Base-by-base conservation (phyloP, 2,329 filamentous ascomycete genomes). In the Aspergillus candidus region DNA sequence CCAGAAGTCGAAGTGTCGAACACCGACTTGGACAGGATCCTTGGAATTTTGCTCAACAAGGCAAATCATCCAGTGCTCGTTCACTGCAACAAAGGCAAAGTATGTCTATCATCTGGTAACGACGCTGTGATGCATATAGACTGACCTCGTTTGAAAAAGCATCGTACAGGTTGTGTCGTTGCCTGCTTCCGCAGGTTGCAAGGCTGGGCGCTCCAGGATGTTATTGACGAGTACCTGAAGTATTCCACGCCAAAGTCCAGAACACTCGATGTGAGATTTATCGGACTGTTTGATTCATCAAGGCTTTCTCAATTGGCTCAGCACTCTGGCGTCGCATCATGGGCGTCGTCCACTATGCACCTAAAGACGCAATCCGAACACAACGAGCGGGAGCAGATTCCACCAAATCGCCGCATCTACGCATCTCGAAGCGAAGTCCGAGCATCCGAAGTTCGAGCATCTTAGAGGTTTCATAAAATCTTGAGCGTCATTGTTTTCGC, bases 41-140 rank as follows among this genome's bases (percentile, higher is more conserved):
- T 94, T 17, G 72, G 78, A 11, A 70, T 91, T 34, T 77, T 91
- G 33, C 73, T 91, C 41, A 79, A 94, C 58, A 76, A 76, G 38
- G 68, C 74, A 30, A 88, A 94, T 50, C 82, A 93, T 53, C 90
- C 90, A 0, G 67, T 96, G 10, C 74, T 95, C 32, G 78, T 96
- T 37, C 90, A 96, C 66, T 96, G 90, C 75, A 96, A 95, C 62
- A 90, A 94, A 55, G 90, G 90, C 61, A 93, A 83, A 69, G 79
- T 82, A 66, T 51, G 68, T 57, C n/a, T 31, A 30, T 8, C 1
- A n/a, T 27, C 11, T 34, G 11, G 3, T 33, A n/a, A 12, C 46
- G 52, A 33, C n/a, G n/a, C n/a, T 51, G 15, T 15, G 4, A 8
- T n/a, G 13, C 14, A 18, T 44, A 32, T 38, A 22, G 22, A 6